Conservation (phyloP, 768 basidiomycete genomes). For the Amanita rubescens region DNA sequence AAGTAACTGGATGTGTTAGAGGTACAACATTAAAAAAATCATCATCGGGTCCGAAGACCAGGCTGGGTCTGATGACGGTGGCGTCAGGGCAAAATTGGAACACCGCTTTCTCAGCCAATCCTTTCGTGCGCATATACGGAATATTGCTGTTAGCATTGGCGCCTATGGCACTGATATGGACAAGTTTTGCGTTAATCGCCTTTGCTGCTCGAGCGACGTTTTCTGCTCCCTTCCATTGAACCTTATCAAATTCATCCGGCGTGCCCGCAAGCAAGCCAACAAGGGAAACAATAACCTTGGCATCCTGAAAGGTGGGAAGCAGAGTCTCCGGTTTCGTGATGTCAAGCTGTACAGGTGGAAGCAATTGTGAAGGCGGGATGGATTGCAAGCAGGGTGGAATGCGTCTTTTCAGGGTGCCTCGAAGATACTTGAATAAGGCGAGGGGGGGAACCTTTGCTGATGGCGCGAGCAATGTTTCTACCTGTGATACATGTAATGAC, state of each 20-base stretch:
- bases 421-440: conserved; percentile 53
- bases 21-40: conserved; percentile 61
- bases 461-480: conserved; percentile 48
- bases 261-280: conserved; percentile 63
- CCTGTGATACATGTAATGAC: conserved; percentile 39
- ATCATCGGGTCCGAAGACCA: conserved; percentile 73
- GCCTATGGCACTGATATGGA: conserved; percentile 72
- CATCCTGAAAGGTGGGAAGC: conserved; percentile 40
- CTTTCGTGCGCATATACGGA: conserved; percentile 57
- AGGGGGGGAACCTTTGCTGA: conserved; percentile 29
- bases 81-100: conserved; percentile 38
- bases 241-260: conserved; percentile 44
- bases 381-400: conserved; percentile 24
- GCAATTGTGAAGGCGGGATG: conserved; percentile 27
- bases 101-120: conserved; percentile 50
- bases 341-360: conserved; percentile 41
- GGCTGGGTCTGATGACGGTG: conserved; percentile 62
- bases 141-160: conserved; percentile 51
- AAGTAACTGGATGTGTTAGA: conserved; percentile 15
- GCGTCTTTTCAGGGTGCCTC: conserved; percentile 40
- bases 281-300: conserved; percentile 55
- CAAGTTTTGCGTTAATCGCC: conserved; percentile 45
- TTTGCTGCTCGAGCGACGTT: conserved; percentile 54
- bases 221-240: conserved; percentile 60
- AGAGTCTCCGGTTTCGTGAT: conserved; percentile 47